A percentile compares a stretch with the other conserved stretches of the same genome.
phyloP scores from a whole-genome alignment of 2,329 filamentous ascomycete species.

The Nakataea oryzae region DNA sequence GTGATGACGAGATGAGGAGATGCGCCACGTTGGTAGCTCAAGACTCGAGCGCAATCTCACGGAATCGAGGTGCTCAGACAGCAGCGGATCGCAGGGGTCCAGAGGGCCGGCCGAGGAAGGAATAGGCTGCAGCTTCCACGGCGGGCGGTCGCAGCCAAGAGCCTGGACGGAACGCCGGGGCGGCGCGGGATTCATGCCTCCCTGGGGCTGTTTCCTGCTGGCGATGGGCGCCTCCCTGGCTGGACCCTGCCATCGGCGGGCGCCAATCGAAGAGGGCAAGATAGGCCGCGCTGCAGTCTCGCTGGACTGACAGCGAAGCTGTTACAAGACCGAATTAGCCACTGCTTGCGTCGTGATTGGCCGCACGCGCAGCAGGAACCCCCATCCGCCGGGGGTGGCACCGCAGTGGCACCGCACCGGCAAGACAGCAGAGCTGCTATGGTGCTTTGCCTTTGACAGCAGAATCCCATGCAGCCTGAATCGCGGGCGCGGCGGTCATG shows the following conservation, averaged over 20 bases:
- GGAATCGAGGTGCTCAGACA: not conserved
- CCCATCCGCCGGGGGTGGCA: not conserved
- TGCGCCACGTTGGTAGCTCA: not conserved
- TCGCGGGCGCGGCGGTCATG: too few relatives aligned
- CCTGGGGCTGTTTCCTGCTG: too few relatives aligned
- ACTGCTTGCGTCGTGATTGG: not conserved
- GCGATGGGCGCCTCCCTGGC: too few relatives aligned
- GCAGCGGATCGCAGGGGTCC: not conserved
- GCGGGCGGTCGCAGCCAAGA: not conserved
- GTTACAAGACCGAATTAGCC: not conserved
- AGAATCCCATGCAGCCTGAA: too few relatives aligned
- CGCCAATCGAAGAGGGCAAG: not conserved
- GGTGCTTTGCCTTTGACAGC: too few relatives aligned
- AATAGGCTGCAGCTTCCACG: not conserved
- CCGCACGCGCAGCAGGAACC: not conserved
- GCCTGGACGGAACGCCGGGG: not conserved
- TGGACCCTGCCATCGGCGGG: too few relatives aligned
- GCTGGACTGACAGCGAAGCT: not conserved
- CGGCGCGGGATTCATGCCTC: too few relatives aligned
- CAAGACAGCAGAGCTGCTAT: too few relatives aligned
- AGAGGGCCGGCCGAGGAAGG: not conserved
- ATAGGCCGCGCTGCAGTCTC: too few relatives aligned
- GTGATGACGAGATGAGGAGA: not conserved
- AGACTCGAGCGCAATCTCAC: too few relatives aligned
- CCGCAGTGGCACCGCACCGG: not conserved